These are phyloP conservation scores for Euphrasia arctica DNA, from an alignment of 305 asterid species.

Conservation along the genomic window DNA sequence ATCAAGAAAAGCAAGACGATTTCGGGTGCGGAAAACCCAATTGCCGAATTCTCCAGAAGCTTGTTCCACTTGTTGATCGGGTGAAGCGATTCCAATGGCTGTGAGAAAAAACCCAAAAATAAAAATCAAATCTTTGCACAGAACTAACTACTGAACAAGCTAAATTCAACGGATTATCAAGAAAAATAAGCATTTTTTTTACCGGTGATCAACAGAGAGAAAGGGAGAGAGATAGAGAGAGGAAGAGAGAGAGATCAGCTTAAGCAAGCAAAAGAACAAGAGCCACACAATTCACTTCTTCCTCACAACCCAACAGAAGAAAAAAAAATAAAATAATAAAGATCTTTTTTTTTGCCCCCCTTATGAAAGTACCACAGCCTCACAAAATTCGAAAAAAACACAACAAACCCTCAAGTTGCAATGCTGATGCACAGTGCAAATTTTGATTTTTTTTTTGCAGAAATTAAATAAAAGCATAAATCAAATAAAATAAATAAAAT, in stretches of 20 bases:
- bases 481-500: background rate
- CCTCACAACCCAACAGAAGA: conserved; percentile 33
- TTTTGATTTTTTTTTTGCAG: background rate
- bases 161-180: conserved; percentile 22
- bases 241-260: conserved; percentile 23
- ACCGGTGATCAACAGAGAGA: conserved; percentile 21
- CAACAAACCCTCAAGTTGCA: background rate
- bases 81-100: conserved; percentile 3
- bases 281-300: conserved; percentile 49
- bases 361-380: conserved; percentile 36
- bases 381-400: conserved; percentile 33
- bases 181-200: background rate
- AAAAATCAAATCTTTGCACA: background rate
- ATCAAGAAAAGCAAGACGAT: conserved; percentile 37
- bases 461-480: background rate
- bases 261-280: conserved; percentile 32
- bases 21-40: conserved; percentile 20
- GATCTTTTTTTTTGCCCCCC: conserved; percentile 15
- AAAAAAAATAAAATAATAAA: background rate
- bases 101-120: background rate
- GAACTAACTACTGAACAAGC: conserved; percentile 15
- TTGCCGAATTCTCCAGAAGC: background rate
- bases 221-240: conserved; percentile 4
- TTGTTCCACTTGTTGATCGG: conserved; percentile 28
- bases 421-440: conserved; percentile 3